Evolutionary conservation across 768 basidiomycete species (phyloP).

Genomic region (Udeniomyces megalosporus): DNA sequence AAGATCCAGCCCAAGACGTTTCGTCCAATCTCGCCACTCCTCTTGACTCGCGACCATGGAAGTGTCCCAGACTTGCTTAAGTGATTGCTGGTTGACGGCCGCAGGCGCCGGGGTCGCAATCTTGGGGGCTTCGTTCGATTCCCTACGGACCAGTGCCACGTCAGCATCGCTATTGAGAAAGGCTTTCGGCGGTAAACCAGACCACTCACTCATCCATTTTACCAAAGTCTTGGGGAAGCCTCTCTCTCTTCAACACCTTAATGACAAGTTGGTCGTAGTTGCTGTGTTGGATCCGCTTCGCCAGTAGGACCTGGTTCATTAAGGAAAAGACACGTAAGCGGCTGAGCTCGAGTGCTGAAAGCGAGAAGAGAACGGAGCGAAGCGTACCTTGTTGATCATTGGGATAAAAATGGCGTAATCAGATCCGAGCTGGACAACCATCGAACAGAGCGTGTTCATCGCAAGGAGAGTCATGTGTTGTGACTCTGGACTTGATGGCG

Average conservation of each 20-base stretch:
- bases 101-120: constrained; percentile 21
- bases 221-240: constrained; percentile 68
- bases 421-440: constrained; percentile 82
- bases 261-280: constrained; percentile 76
- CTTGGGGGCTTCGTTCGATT: constrained; percentile 34
- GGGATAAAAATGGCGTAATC: constrained; percentile 97
- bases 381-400: constrained; percentile 75
- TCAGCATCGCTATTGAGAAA: too few species aligned
- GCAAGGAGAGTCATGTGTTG: constrained; percentile 62
- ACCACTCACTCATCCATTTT: constrained; percentile 52
- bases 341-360: neutral
- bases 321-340: neutral
- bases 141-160: too few species aligned
- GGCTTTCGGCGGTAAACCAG: too few species aligned
- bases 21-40: constrained; percentile 95
- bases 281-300: constrained; percentile 58
- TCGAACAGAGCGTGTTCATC: constrained; percentile 81
- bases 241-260: constrained; percentile 81
- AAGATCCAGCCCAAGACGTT: constrained; percentile 76
- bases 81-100: constrained; percentile 69
- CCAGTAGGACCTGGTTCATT: constrained; percentile 47
- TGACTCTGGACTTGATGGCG: constrained; percentile 7
- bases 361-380: neutral
- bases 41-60: constrained; percentile 49
- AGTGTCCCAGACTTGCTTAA: constrained; percentile 92